Evolutionary conservation across 1,139 yeast species (phyloP), one percentile per base, ranked within the genome.

Genomic region (Yamadazyma sp.): DNA sequence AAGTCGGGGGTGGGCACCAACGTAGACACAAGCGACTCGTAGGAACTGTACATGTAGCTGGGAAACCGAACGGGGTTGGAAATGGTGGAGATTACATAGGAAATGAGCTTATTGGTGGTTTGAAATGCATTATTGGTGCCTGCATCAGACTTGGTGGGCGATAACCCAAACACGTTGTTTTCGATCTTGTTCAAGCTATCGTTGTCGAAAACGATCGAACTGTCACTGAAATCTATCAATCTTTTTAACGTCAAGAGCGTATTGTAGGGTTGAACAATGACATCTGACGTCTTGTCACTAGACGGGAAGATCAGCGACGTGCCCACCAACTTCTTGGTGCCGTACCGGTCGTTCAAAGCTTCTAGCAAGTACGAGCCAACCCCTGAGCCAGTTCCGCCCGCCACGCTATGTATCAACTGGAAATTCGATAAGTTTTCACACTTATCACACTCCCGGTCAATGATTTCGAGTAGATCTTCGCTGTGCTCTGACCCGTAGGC

Each of bases 341-440:
- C 75, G 55, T 82, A 90, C 42, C 92, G 67, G 57, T 94, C 98
- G 39, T 81, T 79, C 43, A 94, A 62, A 18, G 81, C 68, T 57
- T 92, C 97, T 34, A 92, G 63, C 33, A 92, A 53, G 44, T 77
- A 77, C 0, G 96, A 87, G 0, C 98, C 98, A 31, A 89, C 79
- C 6, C 98, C 98, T 0, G 96, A 86, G 0, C 98, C 98, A 0
- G 98, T 92, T 26, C 98, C 98, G 18, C 98, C 98, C 0, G 97
- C 97, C n/a, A 94, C 95, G 12, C 97, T 87, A 59, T 92, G 98
- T 41, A 90, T 63, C 47, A 92, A 65, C 67, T 89, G 96, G 59
- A 94, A 92, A 6, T 95, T 95, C 45, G 89, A 92, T 39, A 90
- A 67, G 42, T 86, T 84, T 46, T 92, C 98, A 52, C 96, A 85